Conservation (phyloP, 192 early-diverging fungal species). For the Linnemannia elongata region DNA sequence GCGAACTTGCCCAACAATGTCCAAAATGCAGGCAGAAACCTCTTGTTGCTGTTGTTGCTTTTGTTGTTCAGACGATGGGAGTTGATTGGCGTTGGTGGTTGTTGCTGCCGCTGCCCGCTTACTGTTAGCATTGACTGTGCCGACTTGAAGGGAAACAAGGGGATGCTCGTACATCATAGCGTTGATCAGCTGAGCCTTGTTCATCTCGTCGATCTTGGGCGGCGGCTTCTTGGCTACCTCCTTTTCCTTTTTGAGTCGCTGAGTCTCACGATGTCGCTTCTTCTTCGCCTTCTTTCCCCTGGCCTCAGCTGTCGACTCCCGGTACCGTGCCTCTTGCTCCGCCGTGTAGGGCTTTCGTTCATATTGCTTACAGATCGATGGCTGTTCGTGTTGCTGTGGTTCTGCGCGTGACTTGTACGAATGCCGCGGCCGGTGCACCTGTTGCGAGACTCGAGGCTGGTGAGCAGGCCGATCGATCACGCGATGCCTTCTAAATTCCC, state of each 20-base stretch:
- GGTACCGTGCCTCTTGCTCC: conserved; percentile 8
- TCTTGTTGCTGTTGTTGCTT: conserved; percentile 1
- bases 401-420: conserved; percentile 2
- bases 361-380: conserved; percentile 11
- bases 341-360: conserved; percentile 14
- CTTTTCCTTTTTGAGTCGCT: conserved; percentile 7
- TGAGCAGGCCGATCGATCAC: conserved; percentile 23
- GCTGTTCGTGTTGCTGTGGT: conserved; percentile 8
- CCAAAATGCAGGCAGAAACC: conserved; percentile 2
- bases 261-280: conserved; percentile 8
- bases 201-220: conserved; percentile 14
- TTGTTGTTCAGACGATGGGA: not conserved
- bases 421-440: conserved; percentile 15
- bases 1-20: conserved; percentile 6
- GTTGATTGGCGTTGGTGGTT: too few relatives aligned
- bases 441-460: conserved; percentile 17
- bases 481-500: conserved; percentile 7
- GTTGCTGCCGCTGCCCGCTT: too few relatives aligned
- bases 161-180: too few relatives aligned
- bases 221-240: conserved; percentile 11
- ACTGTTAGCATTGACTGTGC: too few relatives aligned
- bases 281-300: conserved; percentile 3
- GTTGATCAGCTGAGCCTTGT: not conserved
- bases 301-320: conserved; percentile 12
- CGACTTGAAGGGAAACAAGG: too few relatives aligned